These are phyloP conservation scores for Aquilaria malaccensis DNA, from an alignment of 345 rosid species.

Conservation along the genomic window DNA sequence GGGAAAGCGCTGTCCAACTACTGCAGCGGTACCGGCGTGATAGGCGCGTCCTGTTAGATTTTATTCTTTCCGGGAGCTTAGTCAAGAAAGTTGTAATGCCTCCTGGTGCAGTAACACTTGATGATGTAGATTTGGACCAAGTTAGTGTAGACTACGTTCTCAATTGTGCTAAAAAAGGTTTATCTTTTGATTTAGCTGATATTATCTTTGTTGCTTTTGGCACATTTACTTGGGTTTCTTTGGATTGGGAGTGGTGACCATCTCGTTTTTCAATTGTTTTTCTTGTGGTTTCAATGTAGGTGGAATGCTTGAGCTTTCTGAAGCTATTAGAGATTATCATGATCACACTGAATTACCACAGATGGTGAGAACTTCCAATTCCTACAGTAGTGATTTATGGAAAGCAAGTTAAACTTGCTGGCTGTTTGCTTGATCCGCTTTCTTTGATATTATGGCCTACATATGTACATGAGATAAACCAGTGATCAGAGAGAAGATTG, in stretches of 20 bases:
- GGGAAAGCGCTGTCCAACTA: slow-evolving; percentile 71
- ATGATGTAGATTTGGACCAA: slow-evolving; percentile 98
- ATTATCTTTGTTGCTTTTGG: slow-evolving; percentile 14
- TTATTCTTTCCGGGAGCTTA: slow-evolving; percentile 74
- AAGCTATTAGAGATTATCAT: slow-evolving; percentile 91
- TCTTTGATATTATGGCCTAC: too few species aligned
- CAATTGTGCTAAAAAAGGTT: slow-evolving; percentile 84
- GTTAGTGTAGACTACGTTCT: slow-evolving; percentile 95
- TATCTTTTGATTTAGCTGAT: background rate
- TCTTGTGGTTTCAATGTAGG: slow-evolving; percentile 31
- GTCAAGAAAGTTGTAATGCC: slow-evolving; percentile 96
- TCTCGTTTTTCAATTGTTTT: background rate
- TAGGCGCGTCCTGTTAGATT: slow-evolving; percentile 73
- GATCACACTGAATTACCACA: slow-evolving; percentile 77
- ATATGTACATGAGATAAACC: too few species aligned
- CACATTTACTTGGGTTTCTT: background rate
- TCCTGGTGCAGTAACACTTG: slow-evolving; percentile 93
- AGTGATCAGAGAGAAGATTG: too few species aligned
- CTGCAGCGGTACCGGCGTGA: slow-evolving; percentile 89
- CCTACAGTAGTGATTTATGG: too few species aligned
- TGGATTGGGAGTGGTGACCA: background rate
- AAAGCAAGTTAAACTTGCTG: too few species aligned
- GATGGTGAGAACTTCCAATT: slow-evolving; percentile 39
- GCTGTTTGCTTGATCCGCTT: too few species aligned
- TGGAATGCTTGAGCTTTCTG: slow-evolving; percentile 83